Evolutionary conservation across 345 rosid species (phyloP).

Genomic region (Eucalyptus curtisii): DNA sequence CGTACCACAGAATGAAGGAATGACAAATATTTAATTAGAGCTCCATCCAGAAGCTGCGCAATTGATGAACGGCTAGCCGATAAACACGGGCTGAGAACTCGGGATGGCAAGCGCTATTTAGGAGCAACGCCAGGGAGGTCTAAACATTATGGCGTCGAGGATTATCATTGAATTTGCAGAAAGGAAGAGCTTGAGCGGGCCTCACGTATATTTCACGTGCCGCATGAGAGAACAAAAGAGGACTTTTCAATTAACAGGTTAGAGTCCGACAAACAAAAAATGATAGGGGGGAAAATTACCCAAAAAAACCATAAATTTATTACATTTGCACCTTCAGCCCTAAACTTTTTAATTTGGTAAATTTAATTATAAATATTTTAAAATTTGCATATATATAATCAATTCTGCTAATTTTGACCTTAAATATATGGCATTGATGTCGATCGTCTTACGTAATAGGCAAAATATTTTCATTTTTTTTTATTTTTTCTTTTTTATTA

Average conservation of each 20-base stretch:
- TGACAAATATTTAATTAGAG: neutral
- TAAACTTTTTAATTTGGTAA: no score
- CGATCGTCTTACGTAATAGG: no score
- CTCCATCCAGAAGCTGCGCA: neutral
- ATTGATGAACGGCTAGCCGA: neutral
- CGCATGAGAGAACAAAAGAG: neutral
- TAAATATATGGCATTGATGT: neutral
- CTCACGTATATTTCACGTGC: neutral
- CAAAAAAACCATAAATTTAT: no score
- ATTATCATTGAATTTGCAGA: neutral
- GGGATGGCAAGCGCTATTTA: neutral
- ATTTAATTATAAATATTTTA: no score
- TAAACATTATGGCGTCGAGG: neutral
- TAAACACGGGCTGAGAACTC: neutral
- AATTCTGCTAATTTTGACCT: fast-evolving
- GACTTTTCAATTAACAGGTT: neutral
- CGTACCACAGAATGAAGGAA: neutral
- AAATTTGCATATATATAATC: no score
- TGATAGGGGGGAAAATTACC: neutral
- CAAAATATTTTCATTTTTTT: no score
- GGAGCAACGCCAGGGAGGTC: neutral
- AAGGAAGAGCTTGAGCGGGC: neutral
- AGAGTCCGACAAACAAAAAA: neutral
- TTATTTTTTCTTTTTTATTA: no score
- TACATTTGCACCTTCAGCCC: no score